Percentiles rank a stretch among this genome's conserved stretches.
Conservation (phyloP, 257 asterid genomes). For the Phtheirospermum japonicum region DNA sequence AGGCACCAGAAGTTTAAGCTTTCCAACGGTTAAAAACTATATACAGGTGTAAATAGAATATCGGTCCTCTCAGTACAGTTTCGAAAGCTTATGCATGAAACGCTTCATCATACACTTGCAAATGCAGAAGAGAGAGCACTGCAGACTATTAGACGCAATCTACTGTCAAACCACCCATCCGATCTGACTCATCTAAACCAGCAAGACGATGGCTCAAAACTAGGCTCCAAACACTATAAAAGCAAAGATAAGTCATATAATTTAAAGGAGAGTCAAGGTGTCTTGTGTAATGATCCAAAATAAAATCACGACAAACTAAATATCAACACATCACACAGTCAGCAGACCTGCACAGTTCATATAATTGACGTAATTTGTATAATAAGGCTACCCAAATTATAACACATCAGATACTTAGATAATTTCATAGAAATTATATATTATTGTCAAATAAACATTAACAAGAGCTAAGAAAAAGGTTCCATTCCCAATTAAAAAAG, state of each 20-base stretch:
- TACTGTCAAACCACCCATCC: background rate
- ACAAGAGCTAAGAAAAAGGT: no score
- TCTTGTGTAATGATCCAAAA: no score
- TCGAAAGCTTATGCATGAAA: background rate
- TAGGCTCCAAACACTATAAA: constrained; percentile 6
- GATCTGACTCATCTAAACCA: background rate
- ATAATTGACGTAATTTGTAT: no score
- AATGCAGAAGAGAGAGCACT: background rate
- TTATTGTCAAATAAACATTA: no score
- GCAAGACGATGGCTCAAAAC: background rate
- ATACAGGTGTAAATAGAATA: background rate
- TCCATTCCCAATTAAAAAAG: no score
- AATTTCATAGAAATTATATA: no score
- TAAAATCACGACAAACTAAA: no score
- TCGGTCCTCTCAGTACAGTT: background rate
- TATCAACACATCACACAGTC: no score
- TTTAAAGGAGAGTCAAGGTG: no score
- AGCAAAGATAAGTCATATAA: background rate
- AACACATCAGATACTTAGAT: no score
- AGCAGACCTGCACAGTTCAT: no score
- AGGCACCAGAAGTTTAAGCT: constrained; percentile 2
- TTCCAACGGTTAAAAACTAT: constrained; percentile 5
- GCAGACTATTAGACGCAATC: background rate
- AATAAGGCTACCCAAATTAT: background rate
- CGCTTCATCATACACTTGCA: background rate